These are phyloP conservation scores for Lactuca saligna DNA, from an alignment of 129 eudicot genomes.

Conservation along the genomic window DNA sequence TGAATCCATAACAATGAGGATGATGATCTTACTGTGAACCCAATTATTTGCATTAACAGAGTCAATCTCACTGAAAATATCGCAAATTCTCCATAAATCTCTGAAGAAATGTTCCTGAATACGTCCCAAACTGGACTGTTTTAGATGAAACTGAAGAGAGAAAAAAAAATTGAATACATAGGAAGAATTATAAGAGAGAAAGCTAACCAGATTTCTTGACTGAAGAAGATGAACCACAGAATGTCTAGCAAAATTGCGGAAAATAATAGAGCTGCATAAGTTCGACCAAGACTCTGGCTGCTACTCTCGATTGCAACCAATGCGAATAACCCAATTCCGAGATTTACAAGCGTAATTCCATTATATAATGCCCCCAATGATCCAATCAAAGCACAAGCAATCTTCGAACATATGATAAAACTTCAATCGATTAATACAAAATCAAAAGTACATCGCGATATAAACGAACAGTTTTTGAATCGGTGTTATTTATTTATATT, in stretches of 20 bases:
- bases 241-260: constrained; percentile 67
- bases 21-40: constrained; percentile 66
- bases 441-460: not conserved
- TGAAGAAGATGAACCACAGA: constrained; percentile 76
- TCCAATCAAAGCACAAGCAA: constrained; percentile 90
- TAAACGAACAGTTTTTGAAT: too few relatives aligned
- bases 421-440: constrained; percentile 15
- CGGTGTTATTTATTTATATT: not conserved
- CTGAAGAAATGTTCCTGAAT: constrained; percentile 78
- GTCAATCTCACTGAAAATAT: constrained; percentile 74
- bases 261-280: constrained; percentile 79
- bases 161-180: not conserved
- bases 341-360: constrained; percentile 66
- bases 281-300: constrained; percentile 90
- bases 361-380: constrained; percentile 82
- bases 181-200: not conserved
- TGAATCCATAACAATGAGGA: constrained; percentile 90
- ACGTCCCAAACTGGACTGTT: constrained; percentile 1
- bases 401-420: constrained; percentile 47
- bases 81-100: constrained; percentile 58
- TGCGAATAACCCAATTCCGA: constrained; percentile 75
- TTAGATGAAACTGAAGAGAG: not conserved
- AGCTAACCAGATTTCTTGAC: constrained; percentile 64
- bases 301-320: constrained; percentile 95
- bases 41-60: constrained; percentile 77